Evolutionary conservation across 768 basidiomycete species (phyloP).

Genomic region (Glaciozyma martinii): DNA sequence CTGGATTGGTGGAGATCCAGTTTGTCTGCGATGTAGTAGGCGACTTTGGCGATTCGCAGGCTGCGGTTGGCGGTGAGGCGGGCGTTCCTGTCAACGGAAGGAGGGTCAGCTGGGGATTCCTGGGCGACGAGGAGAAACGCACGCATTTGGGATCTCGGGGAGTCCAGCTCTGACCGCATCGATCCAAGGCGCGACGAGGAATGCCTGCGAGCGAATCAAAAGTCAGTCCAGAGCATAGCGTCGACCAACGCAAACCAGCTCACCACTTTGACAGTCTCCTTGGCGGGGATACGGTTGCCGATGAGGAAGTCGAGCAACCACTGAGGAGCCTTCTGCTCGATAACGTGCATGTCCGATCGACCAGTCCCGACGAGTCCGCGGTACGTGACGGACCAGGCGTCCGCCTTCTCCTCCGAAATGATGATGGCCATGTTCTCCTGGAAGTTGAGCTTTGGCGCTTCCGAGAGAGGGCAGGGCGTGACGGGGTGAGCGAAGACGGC

Average conservation of each 20-base stretch:
- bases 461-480: constrained; percentile 57
- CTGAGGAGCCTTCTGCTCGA: constrained; percentile 71
- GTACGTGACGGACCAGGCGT: constrained; percentile 65
- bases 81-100: constrained; percentile 49
- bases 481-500: constrained; percentile 41
- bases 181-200: constrained; percentile 74
- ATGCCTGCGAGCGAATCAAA: constrained; percentile 42
- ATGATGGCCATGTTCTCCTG: constrained; percentile 57
- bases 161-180: constrained; percentile 52
- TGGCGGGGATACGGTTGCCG: constrained; percentile 47
- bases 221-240: too few relatives aligned
- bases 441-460: constrained; percentile 60
- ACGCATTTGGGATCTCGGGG: constrained; percentile 80
- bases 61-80: constrained; percentile 82
- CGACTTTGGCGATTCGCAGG: constrained; percentile 74
- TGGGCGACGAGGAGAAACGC: constrained; percentile 38
- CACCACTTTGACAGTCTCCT: constrained; percentile 59
- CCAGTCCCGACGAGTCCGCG: constrained; percentile 58
- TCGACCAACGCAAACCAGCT: neutral
- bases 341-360: constrained; percentile 47
- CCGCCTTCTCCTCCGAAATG: constrained; percentile 67
- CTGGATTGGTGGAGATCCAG: constrained; percentile 24
- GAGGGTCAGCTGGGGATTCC: neutral
- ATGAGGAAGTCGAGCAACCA: constrained; percentile 87
- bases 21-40: constrained; percentile 57